Evolutionary conservation across 2,329 filamentous ascomycete genomes (phyloP), one percentile per base, ranked within the genome.

Genomic region (Neonectria hederae): DNA sequence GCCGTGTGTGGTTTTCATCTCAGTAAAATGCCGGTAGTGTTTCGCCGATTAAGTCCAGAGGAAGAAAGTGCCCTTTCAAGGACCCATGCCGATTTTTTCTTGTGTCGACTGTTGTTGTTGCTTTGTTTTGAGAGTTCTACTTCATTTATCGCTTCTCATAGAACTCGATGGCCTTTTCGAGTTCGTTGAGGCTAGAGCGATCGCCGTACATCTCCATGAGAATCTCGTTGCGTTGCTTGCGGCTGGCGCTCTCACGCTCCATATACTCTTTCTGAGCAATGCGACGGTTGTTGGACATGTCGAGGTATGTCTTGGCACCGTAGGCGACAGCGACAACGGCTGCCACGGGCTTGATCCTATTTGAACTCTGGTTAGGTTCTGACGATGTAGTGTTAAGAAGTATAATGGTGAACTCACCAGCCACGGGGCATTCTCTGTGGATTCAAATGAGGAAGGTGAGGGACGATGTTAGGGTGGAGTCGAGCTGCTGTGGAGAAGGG

Each of bases 151-250:
- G 75, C 65, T 75, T 76, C 69, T 83, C 82, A 70, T 86, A 86
- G 26, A 79, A 79, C 55, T 79, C 74, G 56, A 86, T 77, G 2
- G 84, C 84, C 49, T 78, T 81, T 71, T 86, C 82, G 32, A 86
- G 76, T 66, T 81, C 81, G 26, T 81, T 79, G 4, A 86, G 76
- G 65, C 80, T 85, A 28, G 81, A 81, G 14, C 83, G 79, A 65
- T 83, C 83, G 51, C 84, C 83, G 63, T 86, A 86, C 61, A 83
- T 80, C 38, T 85, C 80, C 74, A 84, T 77, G 65, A 86, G 75
- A 59, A 82, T 76, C 21, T 80, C 77, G 63, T 83, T 79, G 52
- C 75, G 76, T 42, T 75, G 74, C 65, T 76, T 76, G 55, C 74
- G 75, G 55, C 78, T 77, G n/a, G 70, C 72, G 40, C 77, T 76